Evolutionary conservation across 1,139 yeast species (phyloP).

Genomic region (Tardiomyces depauwii): DNA sequence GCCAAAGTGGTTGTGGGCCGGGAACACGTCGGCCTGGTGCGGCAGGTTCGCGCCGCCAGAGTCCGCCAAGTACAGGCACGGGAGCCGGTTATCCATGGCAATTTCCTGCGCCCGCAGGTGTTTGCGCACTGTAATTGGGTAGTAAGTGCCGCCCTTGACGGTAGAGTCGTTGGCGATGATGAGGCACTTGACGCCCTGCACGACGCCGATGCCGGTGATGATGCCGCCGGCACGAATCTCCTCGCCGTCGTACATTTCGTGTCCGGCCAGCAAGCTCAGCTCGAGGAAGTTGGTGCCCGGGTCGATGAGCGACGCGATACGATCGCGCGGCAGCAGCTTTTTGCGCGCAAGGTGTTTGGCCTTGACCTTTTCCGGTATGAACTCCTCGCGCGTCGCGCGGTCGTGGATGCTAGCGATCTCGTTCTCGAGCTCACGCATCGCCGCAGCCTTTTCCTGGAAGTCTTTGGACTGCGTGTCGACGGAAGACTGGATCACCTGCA

Average conservation of each 20-base stretch:
- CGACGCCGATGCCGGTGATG: constrained; percentile 26
- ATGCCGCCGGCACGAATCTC: constrained; percentile 27
- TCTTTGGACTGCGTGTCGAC: constrained; percentile 19
- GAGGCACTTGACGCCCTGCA: constrained; percentile 22
- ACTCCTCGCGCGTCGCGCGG: constrained; percentile 13
- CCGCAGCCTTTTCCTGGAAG: constrained; percentile 15
- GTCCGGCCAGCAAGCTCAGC: constrained; percentile 22
- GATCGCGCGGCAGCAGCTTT: constrained; percentile 25
- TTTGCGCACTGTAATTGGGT: constrained; percentile 27
- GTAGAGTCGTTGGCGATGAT: constrained; percentile 27
- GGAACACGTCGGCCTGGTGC: constrained; percentile 27
- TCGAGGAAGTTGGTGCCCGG: constrained; percentile 26
- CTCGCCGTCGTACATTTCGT: constrained; percentile 22
- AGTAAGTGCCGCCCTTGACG: constrained; percentile 28
- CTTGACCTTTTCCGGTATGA: constrained; percentile 21
- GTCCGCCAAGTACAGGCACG: constrained; percentile 24
- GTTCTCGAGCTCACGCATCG: constrained; percentile 13
- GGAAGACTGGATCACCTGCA: constrained; percentile 15
- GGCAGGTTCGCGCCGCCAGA: constrained; percentile 29
- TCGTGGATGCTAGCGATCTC: constrained; percentile 14
- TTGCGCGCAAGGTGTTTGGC: constrained; percentile 29
- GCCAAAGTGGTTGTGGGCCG: constrained; percentile 28
- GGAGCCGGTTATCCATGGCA: constrained; percentile 24
- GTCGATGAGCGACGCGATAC: constrained; percentile 22
- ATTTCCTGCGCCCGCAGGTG: constrained; percentile 26